Evolutionary conservation across 495 filamentous ascomycete species (phyloP).

Genomic region (Hypoxylon fragiforme): DNA sequence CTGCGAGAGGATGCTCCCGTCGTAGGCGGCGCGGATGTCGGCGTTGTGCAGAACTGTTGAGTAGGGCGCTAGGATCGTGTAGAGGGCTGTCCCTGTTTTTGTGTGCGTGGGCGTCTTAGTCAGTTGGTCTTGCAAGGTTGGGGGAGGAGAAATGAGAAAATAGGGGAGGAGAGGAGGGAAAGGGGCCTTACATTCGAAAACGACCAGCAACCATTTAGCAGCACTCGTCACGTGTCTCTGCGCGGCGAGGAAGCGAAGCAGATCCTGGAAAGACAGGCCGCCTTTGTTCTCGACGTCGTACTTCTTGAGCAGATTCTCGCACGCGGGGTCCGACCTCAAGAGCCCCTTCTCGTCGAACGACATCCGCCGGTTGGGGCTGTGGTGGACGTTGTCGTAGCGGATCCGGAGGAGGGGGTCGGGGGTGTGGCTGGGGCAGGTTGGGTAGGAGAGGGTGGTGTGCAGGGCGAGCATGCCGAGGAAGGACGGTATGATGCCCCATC

Average conservation of each 20-base stretch:
- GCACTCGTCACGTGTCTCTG: neutral
- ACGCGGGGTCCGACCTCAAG: neutral
- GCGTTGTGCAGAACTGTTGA: conserved; percentile 1
- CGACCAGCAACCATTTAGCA: neutral
- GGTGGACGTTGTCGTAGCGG: conserved; percentile 1
- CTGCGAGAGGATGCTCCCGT: conserved; percentile 13
- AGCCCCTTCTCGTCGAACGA: neutral
- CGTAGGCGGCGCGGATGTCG: conserved; percentile 14
- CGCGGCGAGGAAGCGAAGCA: neutral
- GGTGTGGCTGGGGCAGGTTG: neutral
- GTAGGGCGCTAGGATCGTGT: neutral
- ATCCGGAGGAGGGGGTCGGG: conserved; percentile 4
- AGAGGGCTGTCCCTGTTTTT: conserved; percentile 7
- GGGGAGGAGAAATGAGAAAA: neutral
- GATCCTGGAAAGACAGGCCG: conserved; percentile 3
- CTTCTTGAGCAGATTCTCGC: conserved; percentile 9
- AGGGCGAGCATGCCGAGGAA: neutral
- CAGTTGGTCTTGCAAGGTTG: neutral
- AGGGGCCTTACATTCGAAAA: conserved; percentile 12
- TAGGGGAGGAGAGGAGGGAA: neutral
- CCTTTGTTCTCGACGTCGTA: conserved; percentile 6
- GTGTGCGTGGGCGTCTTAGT: too few species aligned
- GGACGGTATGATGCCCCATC: conserved; percentile 8
- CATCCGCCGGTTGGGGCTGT: neutral
- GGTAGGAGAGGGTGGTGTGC: conserved; percentile 7